Base-by-base conservation (phyloP, 305 asterid species). In the Fraxinus dipetala region DNA sequence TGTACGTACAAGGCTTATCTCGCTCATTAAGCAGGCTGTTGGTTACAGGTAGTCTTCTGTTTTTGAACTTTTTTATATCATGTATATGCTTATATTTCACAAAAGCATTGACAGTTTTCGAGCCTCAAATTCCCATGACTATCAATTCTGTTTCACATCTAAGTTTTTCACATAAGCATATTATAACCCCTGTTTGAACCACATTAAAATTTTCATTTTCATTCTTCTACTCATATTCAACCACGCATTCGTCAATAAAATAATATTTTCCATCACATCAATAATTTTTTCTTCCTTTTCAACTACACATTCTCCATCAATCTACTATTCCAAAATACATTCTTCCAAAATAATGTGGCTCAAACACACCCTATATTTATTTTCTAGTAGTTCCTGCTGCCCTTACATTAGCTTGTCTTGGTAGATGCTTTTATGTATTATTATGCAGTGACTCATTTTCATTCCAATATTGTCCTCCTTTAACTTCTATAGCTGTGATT, bases 11-110 rank as follows among this genome's bases (percentile, higher is more conserved):
- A 92, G 98, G 89, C 91, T 94, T 77, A 86, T 96, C 85, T 84
- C 90, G 16, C 97, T 96, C 82, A 83, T 96, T 78, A 94, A 91
- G 85, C 93, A 91, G 90, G 97, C 95, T 83, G 89, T 89, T 83
- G 94, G 90, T 83, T 85, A 87, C 91, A 84, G 87, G 98, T 96
- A 88, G 11, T 51, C 61, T 30, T 18, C 79, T 30, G 35, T 65
- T 65, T 26, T 14, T 26, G 73, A 24, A 65, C 18, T 6, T 24
- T 26, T 65, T 65, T 26, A 28, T 67, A 11, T 67, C 22, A 28
- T 67, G 38, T 26, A 13, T 28, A 67, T 30, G 10, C 34, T 22
- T 13, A 28, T 30, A 26, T 13, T 22, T 22, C 34, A 63, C 34
- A 63, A 59, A 59, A 59, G 69, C 69, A 59, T 59, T 8, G 13